Base-by-base conservation (phyloP, 1,284 basidiomycete species). In the Cutaneotrichosporon sp. region DNA sequence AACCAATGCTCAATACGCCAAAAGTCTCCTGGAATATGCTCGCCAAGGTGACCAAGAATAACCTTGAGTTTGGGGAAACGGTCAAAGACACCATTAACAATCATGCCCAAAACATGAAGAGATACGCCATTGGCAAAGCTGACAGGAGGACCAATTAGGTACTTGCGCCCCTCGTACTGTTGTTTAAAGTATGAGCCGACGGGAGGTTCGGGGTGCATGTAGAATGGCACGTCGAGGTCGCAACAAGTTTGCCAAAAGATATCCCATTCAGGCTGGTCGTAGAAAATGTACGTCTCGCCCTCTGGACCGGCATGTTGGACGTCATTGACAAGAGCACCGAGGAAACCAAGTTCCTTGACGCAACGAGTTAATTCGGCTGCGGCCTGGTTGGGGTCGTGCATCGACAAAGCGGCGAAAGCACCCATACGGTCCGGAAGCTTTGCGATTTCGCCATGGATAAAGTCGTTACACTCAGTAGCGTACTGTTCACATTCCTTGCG, bases 1-100 rank as follows among this genome's bases (percentile, higher is more conserved):
- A 75, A 72, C 75, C 75, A 77, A 70, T 76, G 74, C 67, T 77
- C 71, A 70, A 76, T 76, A 31, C 76, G 66, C 76, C 74, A 76
- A 57, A 77, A 66, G 65, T 77, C 76, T 31, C 76, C 73, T 10
- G 74, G 74, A 49, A 77, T 72, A 66, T 76, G 75, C 67, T 77
- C 76, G 67, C 76, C 76, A 16, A 77, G 71, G 69, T 77, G 76
- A 36, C 76, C 76, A n/a, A 78, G 72, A 46, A 78, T 78, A 62
- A 78, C 71, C 68, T 75, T 74, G 66, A 78, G 76, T 71, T 78
- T 78, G 18, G 75, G 76, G 68, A 75, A 73, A 26, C 76, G 73
- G 71, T 78, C 76, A 38, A 78, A 78, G 21, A 78, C 76, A 46
- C 76, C 76, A 66, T 78, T 78, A 69, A 73, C 70, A 56, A 78